phyloP scores from a whole-genome alignment of 2,329 filamentous ascomycete species.

The Ascochyta pisi region DNA sequence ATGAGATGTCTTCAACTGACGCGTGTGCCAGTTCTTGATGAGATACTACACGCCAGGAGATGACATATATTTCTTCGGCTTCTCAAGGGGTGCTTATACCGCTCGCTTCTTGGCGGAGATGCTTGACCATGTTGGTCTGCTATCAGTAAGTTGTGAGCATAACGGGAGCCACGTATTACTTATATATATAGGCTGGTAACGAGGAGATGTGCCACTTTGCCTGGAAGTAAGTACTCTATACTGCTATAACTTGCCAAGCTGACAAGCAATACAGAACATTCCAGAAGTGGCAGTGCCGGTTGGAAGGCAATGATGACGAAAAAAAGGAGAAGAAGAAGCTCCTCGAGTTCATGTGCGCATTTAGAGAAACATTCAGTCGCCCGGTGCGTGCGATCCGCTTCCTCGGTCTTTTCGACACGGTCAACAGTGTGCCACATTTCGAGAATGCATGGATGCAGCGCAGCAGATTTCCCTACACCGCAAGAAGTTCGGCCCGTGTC shows the following conservation, averaged over 20 bases:
- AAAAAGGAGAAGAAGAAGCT: slow-evolving; percentile 65
- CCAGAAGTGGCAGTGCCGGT: slow-evolving; percentile 72
- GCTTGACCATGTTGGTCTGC: slow-evolving; percentile 80
- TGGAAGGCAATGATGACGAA: slow-evolving; percentile 47
- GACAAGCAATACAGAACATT: slow-evolving; percentile 59
- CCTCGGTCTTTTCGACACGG: slow-evolving; percentile 81
- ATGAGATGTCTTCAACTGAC: neutral
- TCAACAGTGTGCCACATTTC: slow-evolving; percentile 80
- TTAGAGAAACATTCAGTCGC: slow-evolving; percentile 80
- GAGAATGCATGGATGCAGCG: slow-evolving; percentile 79
- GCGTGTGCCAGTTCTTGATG: slow-evolving; percentile 52
- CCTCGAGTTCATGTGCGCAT: slow-evolving; percentile 77
- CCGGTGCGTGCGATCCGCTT: slow-evolving; percentile 77
- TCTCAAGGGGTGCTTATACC: slow-evolving; percentile 59
- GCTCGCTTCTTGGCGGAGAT: slow-evolving; percentile 72
- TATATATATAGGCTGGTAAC: slow-evolving; percentile 66
- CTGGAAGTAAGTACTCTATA: slow-evolving; percentile 63
- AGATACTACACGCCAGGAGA: slow-evolving; percentile 57
- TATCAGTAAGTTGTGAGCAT: slow-evolving; percentile 56
- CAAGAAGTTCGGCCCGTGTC: slow-evolving; percentile 62
- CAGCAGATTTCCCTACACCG: slow-evolving; percentile 74
- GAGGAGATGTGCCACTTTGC: slow-evolving; percentile 86
- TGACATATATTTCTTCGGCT: slow-evolving; percentile 58
- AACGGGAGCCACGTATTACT: neutral
- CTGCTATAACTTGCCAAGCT: neutral